Base-by-base conservation (phyloP, 805 yeast genomes). In the Metschnikowia kofuensis region DNA sequence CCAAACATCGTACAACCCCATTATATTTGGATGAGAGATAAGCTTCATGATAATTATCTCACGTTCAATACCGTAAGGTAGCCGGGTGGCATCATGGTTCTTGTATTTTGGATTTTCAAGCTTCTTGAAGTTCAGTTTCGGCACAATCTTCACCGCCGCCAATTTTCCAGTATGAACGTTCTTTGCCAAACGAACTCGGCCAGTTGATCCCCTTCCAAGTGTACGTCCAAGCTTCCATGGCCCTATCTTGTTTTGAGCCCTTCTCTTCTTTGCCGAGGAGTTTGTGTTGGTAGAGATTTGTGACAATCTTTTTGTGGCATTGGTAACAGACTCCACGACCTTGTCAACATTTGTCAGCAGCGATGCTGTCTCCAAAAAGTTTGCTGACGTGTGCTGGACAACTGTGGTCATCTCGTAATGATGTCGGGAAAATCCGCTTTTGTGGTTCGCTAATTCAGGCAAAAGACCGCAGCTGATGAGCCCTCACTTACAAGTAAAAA, bases 161-260 rank as follows among this genome's bases (percentile, higher is more conserved):
- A 89, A 79, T 67, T 89, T 85, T 42, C 94, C 94, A 1, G 94
- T 85, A 46, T 79, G 78, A 38, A 83, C 78, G 65, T 94, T 95
- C 57, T 89, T 85, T 13, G 99, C 98, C 48, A 94, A 76, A 51
- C 96, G 75, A 14, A 94, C 99, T 53, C 97, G 79, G 26, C 99
- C 98, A 1, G 97, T 89, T 12, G 96, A 87, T n/a, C 99, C 99
- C 50, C 95, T 78, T 26, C 99, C 99, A 44, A 94, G 73, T 2
- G 99, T 94, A 56, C 92, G 79, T 29, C 98, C 98, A 35, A 94
- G 74, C 63, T 89, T 87, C 99, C 99, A 94, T 1, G 99, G 97
- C 2, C 99, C 99, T 40, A 94, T 84, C 57, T 82, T 77, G 54
- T 78, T 77, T 57, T 78, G 82, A 45, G 66, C 58, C 50, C 70